Base-by-base conservation (phyloP, 257 asterid species). In the Solanum chmielewskii region DNA sequence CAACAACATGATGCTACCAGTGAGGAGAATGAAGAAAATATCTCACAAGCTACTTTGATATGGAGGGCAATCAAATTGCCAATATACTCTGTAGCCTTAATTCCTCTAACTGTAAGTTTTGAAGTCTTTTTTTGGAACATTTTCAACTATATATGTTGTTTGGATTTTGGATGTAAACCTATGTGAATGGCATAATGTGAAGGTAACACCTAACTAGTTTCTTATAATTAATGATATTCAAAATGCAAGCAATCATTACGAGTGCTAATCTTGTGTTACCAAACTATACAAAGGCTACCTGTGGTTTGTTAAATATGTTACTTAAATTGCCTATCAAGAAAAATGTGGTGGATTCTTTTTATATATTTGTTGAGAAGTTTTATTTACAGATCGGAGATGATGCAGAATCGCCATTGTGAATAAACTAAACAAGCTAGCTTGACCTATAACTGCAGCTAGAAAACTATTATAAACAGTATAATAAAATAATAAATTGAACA, bases 61-160 rank as follows among this genome's bases (percentile, higher is more conserved):
- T 93, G 99, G 98, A 93, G 98, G 90, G 98, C 99, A 73, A 89
- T 93, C 89, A 96, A 96, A 86, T 88, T 96, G 76, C 99, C 99
- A 11, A 95, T 92, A 87, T 93, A 92, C 60, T 89, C 93, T 1
- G 93, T 92, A 29, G 98, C 99, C 31, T 86, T 95, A 86, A 90
- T 96, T 86, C 99, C 99, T 44, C 90, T 96, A 68, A 86, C 94
- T 9, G 99, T 96, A 86, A 91, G 99, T 93, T 12, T 45, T 49
- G 18, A 81, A 29, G 69, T 16, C 31, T 81, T 12, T 69, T 27
- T 33, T 59, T 87, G 82, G 37, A 35, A 31, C 49, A 23, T 74
- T 86, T 29, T 42, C 37, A 41, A 49, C 60, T 62, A 49, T 44
- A 27, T 49, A 69, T 69, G 83, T 41, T 78, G 33, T 80, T 29